Evolutionary conservation across 352 stramenopile genomes (phyloP).

Genomic region (Globisporangium acanthophoron): DNA sequence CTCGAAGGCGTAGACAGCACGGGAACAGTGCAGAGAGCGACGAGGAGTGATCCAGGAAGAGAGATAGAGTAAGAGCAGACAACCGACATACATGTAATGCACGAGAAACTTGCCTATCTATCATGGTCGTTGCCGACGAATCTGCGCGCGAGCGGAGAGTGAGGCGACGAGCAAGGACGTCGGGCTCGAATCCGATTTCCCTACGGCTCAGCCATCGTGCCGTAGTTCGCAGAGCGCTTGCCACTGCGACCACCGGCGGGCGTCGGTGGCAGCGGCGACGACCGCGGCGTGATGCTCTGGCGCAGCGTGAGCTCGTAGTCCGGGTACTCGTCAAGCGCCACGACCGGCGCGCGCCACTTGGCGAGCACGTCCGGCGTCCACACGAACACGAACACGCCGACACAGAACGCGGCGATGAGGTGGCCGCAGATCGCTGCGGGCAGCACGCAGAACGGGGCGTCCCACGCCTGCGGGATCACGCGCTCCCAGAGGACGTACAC

Average conservation of each 20-base stretch:
- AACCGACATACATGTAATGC: not conserved
- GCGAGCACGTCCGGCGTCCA: conserved; percentile 79
- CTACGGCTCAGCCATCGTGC: conserved; percentile 18
- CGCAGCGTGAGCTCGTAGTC: conserved; percentile 77
- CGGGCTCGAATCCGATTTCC: not conserved
- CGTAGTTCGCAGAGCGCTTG: conserved; percentile 22
- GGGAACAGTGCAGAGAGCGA: not conserved
- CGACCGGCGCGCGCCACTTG: conserved; percentile 59
- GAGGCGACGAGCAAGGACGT: not conserved
- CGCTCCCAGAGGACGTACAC: conserved; percentile 73
- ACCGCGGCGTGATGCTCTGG: conserved; percentile 65
- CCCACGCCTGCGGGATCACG: conserved; percentile 46
- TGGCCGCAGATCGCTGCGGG: conserved; percentile 69
- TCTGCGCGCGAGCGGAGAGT: not conserved
- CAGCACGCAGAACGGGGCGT: conserved; percentile 49
- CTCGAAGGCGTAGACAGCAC: conserved; percentile 17
- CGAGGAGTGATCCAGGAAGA: not conserved
- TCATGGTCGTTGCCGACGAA: not conserved
- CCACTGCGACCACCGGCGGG: conserved; percentile 16
- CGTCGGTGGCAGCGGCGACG: conserved; percentile 40
- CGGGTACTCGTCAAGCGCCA: conserved; percentile 68
- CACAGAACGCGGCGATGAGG: conserved; percentile 74
- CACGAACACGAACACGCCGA: conserved; percentile 78
- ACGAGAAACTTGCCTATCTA: conserved; percentile 4
- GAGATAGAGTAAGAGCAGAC: not conserved